Evolutionary conservation across 2,329 filamentous ascomycete species (phyloP), one percentile per base, ranked within the genome.

Genomic region (Colletotrichum abscissum): DNA sequence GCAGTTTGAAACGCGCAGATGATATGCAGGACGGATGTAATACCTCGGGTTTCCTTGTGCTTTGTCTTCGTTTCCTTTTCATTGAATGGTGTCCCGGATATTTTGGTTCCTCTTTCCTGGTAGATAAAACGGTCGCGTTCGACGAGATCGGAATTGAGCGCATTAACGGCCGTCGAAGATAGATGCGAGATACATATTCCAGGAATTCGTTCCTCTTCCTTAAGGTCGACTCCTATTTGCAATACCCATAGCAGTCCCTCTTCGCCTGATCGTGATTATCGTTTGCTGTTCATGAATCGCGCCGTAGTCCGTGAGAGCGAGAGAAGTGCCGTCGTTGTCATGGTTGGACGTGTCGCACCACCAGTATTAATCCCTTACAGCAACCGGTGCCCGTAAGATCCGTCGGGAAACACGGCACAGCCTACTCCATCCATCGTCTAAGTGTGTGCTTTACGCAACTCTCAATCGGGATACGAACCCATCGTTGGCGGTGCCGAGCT

Each of bases 101-200:
- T 54, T 63, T n/a, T 49, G 16, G 42, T 49, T 49, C 19, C 42
- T 9, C 42, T 38, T 69, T 68, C 62, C 62, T 35, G 71, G 67
- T 71, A 70, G 67, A 70, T 57, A 71, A 73, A 73, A 73, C 54
- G 60, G 71, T 63, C 64, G 67, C 56, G 71, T 60, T 19, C 16
- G 71, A 58, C 55, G 70, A 60, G n/a, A 65, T 62, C 46, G 55
- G 60, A 30, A n/a, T 52, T 55, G 56, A 22, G 56, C 38, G 67
- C 56, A 73, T 52, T 62, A n/a, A 70, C 49, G 55, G 62, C 55
- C 56, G 57, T 58, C 57, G 56, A 57, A 49, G 30, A 73, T 71
- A 73, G 56, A 66, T 57, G 60, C 57, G 56, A 63, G 35, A 66
- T 71, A 62, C 33, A 62, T 66, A 42, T 57, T 57, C 33, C 28